Base-by-base conservation (phyloP, 306 rosid species). In the Glycine latifolia region DNA sequence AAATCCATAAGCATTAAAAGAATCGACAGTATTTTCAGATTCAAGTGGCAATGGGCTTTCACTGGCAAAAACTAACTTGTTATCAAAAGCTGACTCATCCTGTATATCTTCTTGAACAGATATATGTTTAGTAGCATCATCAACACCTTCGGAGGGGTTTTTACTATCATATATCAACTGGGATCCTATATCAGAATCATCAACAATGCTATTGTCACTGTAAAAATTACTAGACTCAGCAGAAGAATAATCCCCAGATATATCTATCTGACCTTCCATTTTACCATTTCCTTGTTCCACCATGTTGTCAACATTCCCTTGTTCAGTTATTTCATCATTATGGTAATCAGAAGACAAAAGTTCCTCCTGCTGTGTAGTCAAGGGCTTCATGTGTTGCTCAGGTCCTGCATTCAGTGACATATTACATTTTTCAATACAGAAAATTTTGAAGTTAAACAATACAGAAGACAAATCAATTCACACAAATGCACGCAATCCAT, bases 321-420 rank as follows among this genome's bases (percentile, higher is more conserved):
- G 84, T 74, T 49, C 92, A 0, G 62, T 60, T 62, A 54, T 75
- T 58, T 65, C 67, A 76, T 82, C 86, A 58, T 69, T 77, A 43
- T 49, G 83, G 31, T 86, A 83, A 84, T 91, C 99, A 75, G 90
- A 86, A 48, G 86, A 83, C 88, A 92, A 71, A 56, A 82, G 37
- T 58, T 16, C 83, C 77, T 93, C 97, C 84, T 92, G 97, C 81
- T 89, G 91, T 1, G 87, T 72, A 2, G 88, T 89, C 90, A 96
- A 87, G 15, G 97, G 91, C 85, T 91, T 88, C 94, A 93, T 88
- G 76, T 86, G 89, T 52, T 84, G 89, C 58, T 84, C 82, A 52
- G 78, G 65, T 83, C 85, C 99, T 96, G 88, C 20, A 70, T 43
- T 85, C 80, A 81, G 43, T 47, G 79, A 79, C 60, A 68, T 11